Base-by-base conservation (phyloP, 2,329 filamentous ascomycete species). In the Bipolaris zeicola region DNA sequence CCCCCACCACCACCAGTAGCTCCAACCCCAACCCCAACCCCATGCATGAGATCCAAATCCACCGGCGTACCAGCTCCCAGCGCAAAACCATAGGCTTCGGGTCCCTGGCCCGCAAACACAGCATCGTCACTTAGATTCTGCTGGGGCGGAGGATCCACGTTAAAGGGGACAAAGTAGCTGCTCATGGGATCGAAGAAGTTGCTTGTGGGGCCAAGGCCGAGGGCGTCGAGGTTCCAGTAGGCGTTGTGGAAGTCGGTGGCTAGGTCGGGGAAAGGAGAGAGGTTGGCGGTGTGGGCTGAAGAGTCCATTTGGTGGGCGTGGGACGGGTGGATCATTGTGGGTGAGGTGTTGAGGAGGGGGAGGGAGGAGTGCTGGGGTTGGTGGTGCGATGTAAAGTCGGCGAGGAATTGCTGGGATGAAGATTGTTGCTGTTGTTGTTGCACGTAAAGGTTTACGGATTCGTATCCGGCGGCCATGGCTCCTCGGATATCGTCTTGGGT, bases 91-190 rank as follows among this genome's bases (percentile, higher is more conserved):
- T 64, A 64, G 0, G 60, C 57, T 36, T 62, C 61, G 0, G 57
- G 57, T 3, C 54, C 57, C 5, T 54, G 60, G 0, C 52, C 57
- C 18, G 63, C 69, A 63, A 66, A 74, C 31, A 52, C 67, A 26
- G 46, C 73, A 42, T 79, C 78, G 5, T 78, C 76, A 1, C 72
- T 77, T 18, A 73, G 51, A n/a, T 16, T 42, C 3, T 56, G 48
- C 18, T 56, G 53, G 7, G 64, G 64, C 0, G 90, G 87, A 18
- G 92, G 90, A 56, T 95, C 90, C 77, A 96, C 87, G 71, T 96
- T 96, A 77, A 96, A 96, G 1, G 93, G 92, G 80, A 96, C 87
- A 75, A 96, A 96, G 91, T 93, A 98, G 5, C 90, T 91, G 50
- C 88, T 89, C 43, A 76, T 78, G 0, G 78, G 77, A 55, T 81